Base-by-base conservation (phyloP, 805 yeast genomes). In the Starmerella roubikii region DNA sequence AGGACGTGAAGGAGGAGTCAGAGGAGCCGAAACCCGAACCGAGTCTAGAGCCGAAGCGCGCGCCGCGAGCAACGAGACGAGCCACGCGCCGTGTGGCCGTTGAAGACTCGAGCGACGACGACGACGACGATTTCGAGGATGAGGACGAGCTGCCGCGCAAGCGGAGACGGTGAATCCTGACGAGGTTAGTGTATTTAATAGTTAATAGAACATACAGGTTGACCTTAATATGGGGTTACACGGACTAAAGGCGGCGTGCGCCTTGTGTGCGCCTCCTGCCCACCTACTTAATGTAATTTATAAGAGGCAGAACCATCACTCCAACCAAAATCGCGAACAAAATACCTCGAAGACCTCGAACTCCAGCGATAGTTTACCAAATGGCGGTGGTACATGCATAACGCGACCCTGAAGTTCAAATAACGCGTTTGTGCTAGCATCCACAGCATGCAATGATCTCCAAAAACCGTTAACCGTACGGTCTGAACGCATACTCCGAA, bases 401-500 rank as follows among this genome's bases (percentile, higher is more conserved):
- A n/a, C n/a, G n/a, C n/a, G n/a, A n/a, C n/a, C n/a, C n/a, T n/a
- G n/a, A n/a, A n/a, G n/a, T n/a, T n/a, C n/a, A n/a, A n/a, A n/a
- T n/a, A n/a, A n/a, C n/a, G n/a, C n/a, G n/a, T n/a, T n/a, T n/a
- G n/a, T n/a, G n/a, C n/a, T n/a, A n/a, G n/a, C n/a, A n/a, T n/a
- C n/a, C n/a, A n/a, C n/a, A n/a, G n/a, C n/a, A n/a, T n/a, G n/a
- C n/a, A n/a, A n/a, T n/a, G n/a, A n/a, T n/a, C n/a, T n/a, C n/a
- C n/a, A n/a, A n/a, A n/a, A n/a, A n/a, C n/a, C n/a, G n/a, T 19
- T 25, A 42, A 30, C 37, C 41, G 30, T 44, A 44, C 2, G 47
- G 47, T 8, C 47, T 24, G 37, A 41, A 44, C 16, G 47, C 47
- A 23, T 41, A 36, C 31, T 30, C 20, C 34, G 38, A 40, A 16